Evolutionary conservation across 768 basidiomycete genomes (phyloP), one percentile per base, ranked within the genome.

Genomic region (Suillus sp.): DNA sequence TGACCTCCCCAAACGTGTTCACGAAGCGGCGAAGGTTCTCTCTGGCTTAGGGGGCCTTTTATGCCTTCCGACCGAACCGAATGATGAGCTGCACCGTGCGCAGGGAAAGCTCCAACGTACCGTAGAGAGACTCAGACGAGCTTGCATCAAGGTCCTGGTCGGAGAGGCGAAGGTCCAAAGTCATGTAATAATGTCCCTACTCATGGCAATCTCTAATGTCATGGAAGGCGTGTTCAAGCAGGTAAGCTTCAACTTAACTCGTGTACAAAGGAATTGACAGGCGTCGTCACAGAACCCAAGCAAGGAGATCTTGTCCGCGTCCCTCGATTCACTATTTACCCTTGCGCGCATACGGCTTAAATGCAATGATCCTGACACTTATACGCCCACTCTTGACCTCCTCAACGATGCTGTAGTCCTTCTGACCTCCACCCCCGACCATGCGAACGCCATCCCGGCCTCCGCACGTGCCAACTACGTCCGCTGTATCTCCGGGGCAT

Each of bases 401-500:
- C 81, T 91, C 27, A 71, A 78, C 10, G 78, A 78, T 40, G 84
- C 85, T 0, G 63, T 74, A 3, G 58, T 69, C 18, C 63, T 73
- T 25, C 68, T 82, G 14, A 59, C 67, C 14, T 55, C 56, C 6
- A 10, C n/a, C 51, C 13, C 38, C 47, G 64, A 67, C 18, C 64
- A 64, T 66, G 54, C 56, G 55, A 38, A 18, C 37, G 30, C 30
- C 38, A 32, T 64, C 27, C 59, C 78, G 1, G 75, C 79, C 4
- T 64, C 66, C 34, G 67, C 79, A 4, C 63, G 60, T 14, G 80
- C 86, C 0, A 89, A 90, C 60, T 86, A 84, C 64, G 69, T 83
- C 3, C 86, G 91, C 18, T 92, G 90, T 67, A 76, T 90, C 10
- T 90, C 90, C 7, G 90, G 88, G 5, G 86, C 86, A 2, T 86